These are phyloP conservation scores for Selenicereus undatus DNA, from an alignment of 148 eudicot species.

Conservation along the genomic window DNA sequence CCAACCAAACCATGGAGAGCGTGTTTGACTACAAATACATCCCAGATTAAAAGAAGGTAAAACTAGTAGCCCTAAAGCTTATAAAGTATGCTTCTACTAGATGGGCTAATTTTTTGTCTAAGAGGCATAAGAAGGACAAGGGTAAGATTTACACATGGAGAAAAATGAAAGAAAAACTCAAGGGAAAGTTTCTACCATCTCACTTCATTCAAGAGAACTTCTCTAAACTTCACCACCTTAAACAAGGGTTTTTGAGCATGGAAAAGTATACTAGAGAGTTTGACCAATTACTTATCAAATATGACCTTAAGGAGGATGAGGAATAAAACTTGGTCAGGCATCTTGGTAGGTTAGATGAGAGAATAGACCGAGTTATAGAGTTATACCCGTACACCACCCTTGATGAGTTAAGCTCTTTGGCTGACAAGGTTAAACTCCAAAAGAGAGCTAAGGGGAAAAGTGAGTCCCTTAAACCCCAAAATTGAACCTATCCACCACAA, in stretches of 20 bases:
- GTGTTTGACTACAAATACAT: background rate
- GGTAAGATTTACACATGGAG: background rate
- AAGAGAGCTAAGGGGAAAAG: background rate
- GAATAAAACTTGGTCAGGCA: background rate
- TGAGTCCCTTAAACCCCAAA: no score
- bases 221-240: background rate
- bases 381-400: background rate
- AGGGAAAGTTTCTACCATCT: background rate
- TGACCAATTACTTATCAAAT: background rate
- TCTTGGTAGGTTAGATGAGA: background rate
- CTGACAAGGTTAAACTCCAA: background rate
- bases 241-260: background rate
- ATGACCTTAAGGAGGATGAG: background rate
- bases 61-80: background rate
- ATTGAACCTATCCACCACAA: no score
- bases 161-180: background rate
- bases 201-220: background rate
- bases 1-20: background rate
- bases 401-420: background rate
- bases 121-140: background rate
- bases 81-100: background rate
- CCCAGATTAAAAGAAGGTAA: background rate
- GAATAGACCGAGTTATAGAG: background rate
- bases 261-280: background rate
- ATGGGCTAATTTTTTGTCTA: background rate